Evolutionary conservation across 352 stramenopile species (phyloP), one percentile per base, ranked within the genome.

Genomic region (Phytophthora rubi): DNA sequence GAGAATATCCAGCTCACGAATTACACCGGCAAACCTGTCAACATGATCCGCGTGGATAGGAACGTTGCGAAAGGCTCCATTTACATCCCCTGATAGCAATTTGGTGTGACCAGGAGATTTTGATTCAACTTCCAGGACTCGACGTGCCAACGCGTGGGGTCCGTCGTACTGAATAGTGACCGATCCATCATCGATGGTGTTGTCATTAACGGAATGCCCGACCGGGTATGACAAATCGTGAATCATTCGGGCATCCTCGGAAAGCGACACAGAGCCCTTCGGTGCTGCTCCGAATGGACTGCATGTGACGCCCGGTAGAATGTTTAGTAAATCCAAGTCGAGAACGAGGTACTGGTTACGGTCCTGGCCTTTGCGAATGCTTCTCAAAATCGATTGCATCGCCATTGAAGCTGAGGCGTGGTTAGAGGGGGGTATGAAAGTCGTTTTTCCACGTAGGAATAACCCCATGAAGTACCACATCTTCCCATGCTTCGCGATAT

Each of bases 71-170:
- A 66, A 71, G 2, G 48, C 30, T 8, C 57, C 57, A 30, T 52
- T 35, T 48, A 71, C 57, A 33, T 65, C 64, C 7, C 56, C 64
- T 5, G 64, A 66, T 51, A 66, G 58, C 15, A 62, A 10, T 9
- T 65, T 62, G 0, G 64, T 53, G 5, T 55, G 61, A n/a, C 57
- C 64, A 65, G 56, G 56, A 23, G 62, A 71, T 62, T 62, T 7
- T 28, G 37, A 3, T 26, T 66, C 57, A 33, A 71, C 39, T 23
- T 71, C 8, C 18, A 71, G 45, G 44, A 71, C 66, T 12, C 64
- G 57, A 32, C 32, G 28, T 62, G 23, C 23, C 23, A 26, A 26
- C 23, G 23, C 23, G 23, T 26, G 23, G 23, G 23, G 23, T 26
- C 23, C 23, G 23, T 26, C 23, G 2, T 62, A 71, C 1, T n/a